Base-by-base conservation (phyloP, 2,329 filamentous ascomycete species). In the Trichoderma hamatum region DNA sequence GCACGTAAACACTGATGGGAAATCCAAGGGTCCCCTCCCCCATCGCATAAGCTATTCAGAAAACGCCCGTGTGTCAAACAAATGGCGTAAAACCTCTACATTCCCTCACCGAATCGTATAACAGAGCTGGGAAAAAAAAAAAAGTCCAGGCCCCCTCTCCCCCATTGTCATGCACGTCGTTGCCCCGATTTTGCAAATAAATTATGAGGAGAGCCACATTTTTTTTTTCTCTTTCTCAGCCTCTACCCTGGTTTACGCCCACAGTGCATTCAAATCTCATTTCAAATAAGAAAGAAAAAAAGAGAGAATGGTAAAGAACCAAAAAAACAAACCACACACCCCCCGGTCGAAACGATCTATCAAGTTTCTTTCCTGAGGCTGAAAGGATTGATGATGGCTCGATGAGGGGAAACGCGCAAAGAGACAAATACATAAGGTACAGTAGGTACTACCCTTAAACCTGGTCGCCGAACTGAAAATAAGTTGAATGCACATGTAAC, bases 161-260 rank as follows among this genome's bases (percentile, higher is more conserved):
- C 30, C 54, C 54, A 67, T 58, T 67, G 64, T 60, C 64, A 67
- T 67, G 64, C 64, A 67, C 64, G 52, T 65, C 64, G 21, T 67
- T 59, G 39, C 55, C 39, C 63, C 63, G 13, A 43, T 32, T 21
- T 28, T 24, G 24, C 7, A 30, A 49, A 34, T 3, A 24, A 46
- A 51, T 24, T 46, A 28, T 28, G 59, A 28, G n/a, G 46, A 52
- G 46, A 56, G 51, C 62, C 62, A 65, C 62, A 55, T 32, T 65
- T 65, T 21, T 39, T 39, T 43, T 43, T 3, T 30, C 30, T 30
- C 30, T 30, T n/a, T 43, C 7, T 43, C 39, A 43, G 39, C 2
- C 21, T 54, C n/a, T 30, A 11, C 4, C 28, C 36, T 34, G 32
- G 51, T 28, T 11, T 14, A 32, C 21, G 54, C n/a, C 51, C 62